Evolutionary conservation across 768 basidiomycete species (phyloP), one percentile per base, ranked within the genome.

Genomic region (Megacollybia marginata): DNA sequence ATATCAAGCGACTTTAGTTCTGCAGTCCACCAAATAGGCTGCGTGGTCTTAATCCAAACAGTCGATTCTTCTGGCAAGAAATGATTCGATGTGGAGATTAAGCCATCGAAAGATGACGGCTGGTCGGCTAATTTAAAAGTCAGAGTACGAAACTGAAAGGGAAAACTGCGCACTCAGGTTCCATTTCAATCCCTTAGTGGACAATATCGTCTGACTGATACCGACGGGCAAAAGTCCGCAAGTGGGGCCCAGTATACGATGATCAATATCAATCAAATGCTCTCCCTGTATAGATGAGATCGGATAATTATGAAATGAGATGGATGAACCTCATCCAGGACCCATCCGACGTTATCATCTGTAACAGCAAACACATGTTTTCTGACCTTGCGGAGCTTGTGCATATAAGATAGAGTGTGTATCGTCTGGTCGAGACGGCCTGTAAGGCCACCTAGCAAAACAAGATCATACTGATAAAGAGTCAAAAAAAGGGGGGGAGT

Each of bases 211-310:
- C 5, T 73, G 75, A 28, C 83, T 83, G 12, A 93, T 68, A 0
- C 94, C 96, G 2, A 98, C 78, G 1, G 96, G 96, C 9, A 99
- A 76, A n/a, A 98, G 76, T 0, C 94, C 96, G 62, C 96, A 99
- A 0, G 94, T 97, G 46, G 80, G 79, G 0, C 94, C 95, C 36
- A 96, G 69, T 9, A 82, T 56, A 0, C 65, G 58, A 55, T 90
- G 87, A 58, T 94, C 83, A 42, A 97, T 75, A 10, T 72, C 62
- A 51, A 99, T 88, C 5, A 65, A 60, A 62, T 98, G 95, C 58
- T 85, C 80, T 16, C 95, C 95, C 92, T 96, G 44, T 40, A 32
- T 35, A 19, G 51, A 11, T 34, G 11, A 35, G 13, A 53, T 47
- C 20, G 19, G 33, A 32, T 9, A 42, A 33, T 20, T 44, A 46